Evolutionary conservation across 2,329 filamentous ascomycete species (phyloP).

Genomic region (Coniosporium tulheliwenetii): DNA sequence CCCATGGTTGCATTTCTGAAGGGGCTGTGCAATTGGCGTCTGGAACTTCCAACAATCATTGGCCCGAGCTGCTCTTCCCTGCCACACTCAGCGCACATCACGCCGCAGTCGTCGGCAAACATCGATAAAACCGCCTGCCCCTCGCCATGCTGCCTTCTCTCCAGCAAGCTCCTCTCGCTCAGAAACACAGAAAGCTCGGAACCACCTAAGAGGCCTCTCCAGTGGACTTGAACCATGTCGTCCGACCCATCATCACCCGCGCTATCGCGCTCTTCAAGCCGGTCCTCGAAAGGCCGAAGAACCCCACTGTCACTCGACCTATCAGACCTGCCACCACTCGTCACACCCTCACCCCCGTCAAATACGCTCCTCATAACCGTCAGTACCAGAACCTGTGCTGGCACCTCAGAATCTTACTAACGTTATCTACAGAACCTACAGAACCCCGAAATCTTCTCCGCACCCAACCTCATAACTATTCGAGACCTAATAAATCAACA

Average conservation of each 20-base stretch:
- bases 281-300: constrained; percentile 10
- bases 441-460: constrained; percentile 56
- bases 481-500: constrained; percentile 53
- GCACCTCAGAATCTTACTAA: constrained; percentile 3
- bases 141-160: too few species aligned
- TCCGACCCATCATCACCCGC: constrained; percentile 1
- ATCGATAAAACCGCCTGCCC: too few species aligned
- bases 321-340: constrained; percentile 52
- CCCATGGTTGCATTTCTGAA: too few species aligned
- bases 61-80: too few species aligned
- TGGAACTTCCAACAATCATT: too few species aligned
- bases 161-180: too few species aligned
- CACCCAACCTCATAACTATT: constrained; percentile 59
- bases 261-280: constrained; percentile 1
- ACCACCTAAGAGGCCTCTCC: too few species aligned
- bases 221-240: not conserved
- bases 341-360: constrained; percentile 56
- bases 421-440: constrained; percentile 41
- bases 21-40: too few species aligned
- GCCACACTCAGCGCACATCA: too few species aligned
- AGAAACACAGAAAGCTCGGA: too few species aligned
- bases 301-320: constrained; percentile 56
- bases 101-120: too few species aligned
- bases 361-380: constrained; percentile 73
- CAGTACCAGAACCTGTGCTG: constrained; percentile 5